Evolutionary conservation across 257 asterid genomes (phyloP), one percentile per base, ranked within the genome.

Genomic region (Lycium barbarum): DNA sequence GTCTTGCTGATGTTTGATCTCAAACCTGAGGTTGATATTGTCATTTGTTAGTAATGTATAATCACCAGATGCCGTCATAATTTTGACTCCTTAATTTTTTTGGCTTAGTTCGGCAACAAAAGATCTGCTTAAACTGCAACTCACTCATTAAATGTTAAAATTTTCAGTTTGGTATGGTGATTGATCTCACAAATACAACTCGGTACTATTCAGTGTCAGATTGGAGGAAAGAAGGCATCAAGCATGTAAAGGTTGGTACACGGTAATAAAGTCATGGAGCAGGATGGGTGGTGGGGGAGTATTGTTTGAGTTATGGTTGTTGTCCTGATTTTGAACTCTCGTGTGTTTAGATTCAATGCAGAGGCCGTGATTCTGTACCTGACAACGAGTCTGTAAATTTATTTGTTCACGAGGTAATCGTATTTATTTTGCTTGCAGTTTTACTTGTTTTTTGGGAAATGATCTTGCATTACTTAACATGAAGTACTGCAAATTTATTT

Each of bases 301-400:
- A 62, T 8, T 62, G 22, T 51, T 22, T 47, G 40, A 76, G 61
- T 59, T 11, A 59, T 26, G 51, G 66, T 59, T 45, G 26, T 54
- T 33, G 18, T 78, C 58, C 71, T 26, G 54, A 61, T 66, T 68
- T 45, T 79, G 18, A 2, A 61, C 54, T 85, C 74, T 87, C 47
- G 81, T 83, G 66, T 83, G 78, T 84, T 84, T 87, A 96, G 99
- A 93, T 96, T 90, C 92, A 93, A 63, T 96, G 99, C 92, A 96
- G 88, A 91, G 99, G 99, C 73, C 99, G 98, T 82, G 98, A 95
- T 93, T 92, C 99, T 72, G 98, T 95, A 79, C 99, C 99, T 26
- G 99, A 96, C 84, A 95, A 90, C 62, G 98, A 93, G 89, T 88
- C 91, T 54, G 98, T 95, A 73, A 95, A 96, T 90, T 84, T 83